Conservation (phyloP, 495 filamentous ascomycete genomes). For the Hypoxylon cercidicola region DNA sequence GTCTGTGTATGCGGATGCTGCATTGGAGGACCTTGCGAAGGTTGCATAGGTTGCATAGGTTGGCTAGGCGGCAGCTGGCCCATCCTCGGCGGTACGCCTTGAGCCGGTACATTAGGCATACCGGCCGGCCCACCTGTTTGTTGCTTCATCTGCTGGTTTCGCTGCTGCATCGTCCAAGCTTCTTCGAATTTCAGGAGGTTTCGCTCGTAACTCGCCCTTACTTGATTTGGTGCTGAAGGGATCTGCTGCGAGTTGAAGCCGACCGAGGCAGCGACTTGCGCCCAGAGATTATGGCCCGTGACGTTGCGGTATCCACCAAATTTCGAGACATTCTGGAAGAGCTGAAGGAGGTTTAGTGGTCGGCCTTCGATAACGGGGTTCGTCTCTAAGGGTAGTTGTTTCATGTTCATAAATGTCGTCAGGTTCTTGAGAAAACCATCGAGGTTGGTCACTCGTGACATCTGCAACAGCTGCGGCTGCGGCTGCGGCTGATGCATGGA, state of each 20-base stretch:
- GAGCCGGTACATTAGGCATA: conserved; percentile 52
- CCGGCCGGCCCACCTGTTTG: conserved; percentile 51
- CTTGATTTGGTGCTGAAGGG: conserved; percentile 71
- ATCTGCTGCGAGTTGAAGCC: conserved; percentile 73
- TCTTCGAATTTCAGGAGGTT: conserved; percentile 81
- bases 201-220: conserved; percentile 76
- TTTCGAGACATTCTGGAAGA: conserved; percentile 80
- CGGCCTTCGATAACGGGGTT: conserved; percentile 77
- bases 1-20: conserved; percentile 58
- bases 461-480: conserved; percentile 30
- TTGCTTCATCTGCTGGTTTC: conserved; percentile 69
- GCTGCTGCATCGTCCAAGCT: conserved; percentile 69
- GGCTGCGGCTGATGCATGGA: conserved; percentile 54
- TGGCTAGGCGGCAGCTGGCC: conserved; percentile 54
- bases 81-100: conserved; percentile 51
- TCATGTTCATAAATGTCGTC: conserved; percentile 73
- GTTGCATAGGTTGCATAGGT: conserved; percentile 61
- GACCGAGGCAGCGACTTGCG: conserved; percentile 71
- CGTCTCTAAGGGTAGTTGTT: conserved; percentile 73
- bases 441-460: conserved; percentile 54
- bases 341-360: conserved; percentile 72
- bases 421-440: conserved; percentile 82
- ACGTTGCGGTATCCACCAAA: conserved; percentile 80
- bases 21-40: conserved; percentile 60
- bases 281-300: conserved; percentile 74